These are phyloP conservation scores for Penicillium rolfsii DNA, from an alignment of 2,329 filamentous ascomycete genomes.

Conservation along the genomic window DNA sequence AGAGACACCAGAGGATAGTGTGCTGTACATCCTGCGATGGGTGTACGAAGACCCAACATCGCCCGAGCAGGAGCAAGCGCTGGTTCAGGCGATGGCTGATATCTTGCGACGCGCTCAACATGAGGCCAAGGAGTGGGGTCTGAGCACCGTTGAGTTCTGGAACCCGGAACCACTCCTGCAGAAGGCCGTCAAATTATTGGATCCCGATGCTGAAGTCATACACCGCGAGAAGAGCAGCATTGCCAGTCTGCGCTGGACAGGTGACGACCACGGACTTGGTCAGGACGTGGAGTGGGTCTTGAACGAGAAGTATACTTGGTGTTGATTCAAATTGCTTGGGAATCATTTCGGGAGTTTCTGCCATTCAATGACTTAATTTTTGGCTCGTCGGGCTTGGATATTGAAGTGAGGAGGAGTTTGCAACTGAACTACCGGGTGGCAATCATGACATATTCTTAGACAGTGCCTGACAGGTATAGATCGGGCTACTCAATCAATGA, in stretches of 20 bases:
- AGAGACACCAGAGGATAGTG: slow-evolving; percentile 40
- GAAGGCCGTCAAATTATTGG: slow-evolving; percentile 45
- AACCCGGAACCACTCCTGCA: slow-evolving; percentile 67
- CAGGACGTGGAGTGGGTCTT: slow-evolving; percentile 50
- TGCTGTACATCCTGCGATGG: slow-evolving; percentile 49
- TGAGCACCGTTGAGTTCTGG: slow-evolving; percentile 77
- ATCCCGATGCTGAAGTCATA: slow-evolving; percentile 44
- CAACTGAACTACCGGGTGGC: slow-evolving; percentile 23
- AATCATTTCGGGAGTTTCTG: slow-evolving; percentile 11
- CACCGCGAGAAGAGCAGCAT: slow-evolving; percentile 53
- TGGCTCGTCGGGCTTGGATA: not conserved
- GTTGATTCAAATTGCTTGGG: slow-evolving; percentile 34
- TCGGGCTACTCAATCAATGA: slow-evolving; percentile 13
- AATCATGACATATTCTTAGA: slow-evolving; percentile 25
- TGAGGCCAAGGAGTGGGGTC: slow-evolving; percentile 72
- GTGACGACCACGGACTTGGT: slow-evolving; percentile 40
- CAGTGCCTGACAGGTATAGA: slow-evolving; percentile 21
- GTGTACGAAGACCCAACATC: slow-evolving; percentile 46
- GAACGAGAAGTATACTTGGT: slow-evolving; percentile 57
- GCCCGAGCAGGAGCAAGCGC: slow-evolving; percentile 51
- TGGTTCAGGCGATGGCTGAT: slow-evolving; percentile 60
- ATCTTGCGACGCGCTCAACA: slow-evolving; percentile 69
- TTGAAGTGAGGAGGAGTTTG: not conserved
- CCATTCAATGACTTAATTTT: not conserved
- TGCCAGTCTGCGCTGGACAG: slow-evolving; percentile 52